Evolutionary conservation across 371 early-diverging fungal genomes (phyloP).

Genomic region (Mucor saturninus): DNA sequence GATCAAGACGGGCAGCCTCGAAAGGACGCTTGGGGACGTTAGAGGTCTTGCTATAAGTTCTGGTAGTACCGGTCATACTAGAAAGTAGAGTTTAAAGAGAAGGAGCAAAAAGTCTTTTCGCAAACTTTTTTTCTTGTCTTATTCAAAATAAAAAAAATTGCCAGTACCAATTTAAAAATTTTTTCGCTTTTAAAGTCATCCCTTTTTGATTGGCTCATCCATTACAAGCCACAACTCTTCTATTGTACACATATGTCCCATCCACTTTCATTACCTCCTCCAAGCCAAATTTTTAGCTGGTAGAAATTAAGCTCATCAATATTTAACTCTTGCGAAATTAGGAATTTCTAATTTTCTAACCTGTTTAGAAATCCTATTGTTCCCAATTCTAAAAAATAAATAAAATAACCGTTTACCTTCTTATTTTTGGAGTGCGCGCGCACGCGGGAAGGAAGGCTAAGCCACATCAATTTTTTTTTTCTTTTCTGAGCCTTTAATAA

Average conservation of each 20-base stretch:
- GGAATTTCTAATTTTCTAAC: too few species aligned
- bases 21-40: slow-evolving; percentile 99
- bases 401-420: neutral
- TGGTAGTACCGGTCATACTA: slow-evolving; percentile 54
- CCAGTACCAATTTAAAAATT: slow-evolving; percentile 11
- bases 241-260: too few species aligned
- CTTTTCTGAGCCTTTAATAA: slow-evolving; percentile 23
- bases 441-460: slow-evolving; percentile 7
- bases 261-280: too few species aligned
- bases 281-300: too few species aligned
- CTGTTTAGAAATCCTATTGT: too few species aligned
- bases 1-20: slow-evolving; percentile 98
- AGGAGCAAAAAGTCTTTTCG: slow-evolving; percentile 14
- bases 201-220: slow-evolving; percentile 9
- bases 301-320: too few species aligned
- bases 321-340: too few species aligned
- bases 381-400: neutral
- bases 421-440: neutral
- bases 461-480: slow-evolving; percentile 36
- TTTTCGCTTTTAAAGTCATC: slow-evolving; percentile 1
- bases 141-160: slow-evolving; percentile 5
- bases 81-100: slow-evolving; percentile 31
- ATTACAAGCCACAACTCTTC: slow-evolving; percentile 1
- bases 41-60: slow-evolving; percentile 89
- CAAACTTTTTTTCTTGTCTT: slow-evolving; percentile 9